These are phyloP conservation scores for Umbellularia californica DNA, from an alignment of 164 flowering plant species.

Conservation along the genomic window DNA sequence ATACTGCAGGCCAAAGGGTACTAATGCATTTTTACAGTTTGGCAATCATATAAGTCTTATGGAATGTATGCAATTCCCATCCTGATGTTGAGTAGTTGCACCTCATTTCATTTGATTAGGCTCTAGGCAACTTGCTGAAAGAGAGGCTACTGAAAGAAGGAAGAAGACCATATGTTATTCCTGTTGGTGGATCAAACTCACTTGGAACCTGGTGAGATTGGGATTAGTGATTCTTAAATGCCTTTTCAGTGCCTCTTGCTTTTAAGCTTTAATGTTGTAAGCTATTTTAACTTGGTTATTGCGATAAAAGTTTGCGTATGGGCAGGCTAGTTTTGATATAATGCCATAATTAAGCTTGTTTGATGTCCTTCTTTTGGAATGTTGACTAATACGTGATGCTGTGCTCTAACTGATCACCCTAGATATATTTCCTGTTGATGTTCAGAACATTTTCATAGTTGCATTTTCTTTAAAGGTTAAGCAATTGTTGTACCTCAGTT, in stretches of 20 bases:
- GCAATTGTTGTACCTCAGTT: no score
- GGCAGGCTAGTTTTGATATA: no score
- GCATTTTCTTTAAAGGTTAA: no score
- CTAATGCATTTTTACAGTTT: not conserved
- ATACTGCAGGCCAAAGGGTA: not conserved
- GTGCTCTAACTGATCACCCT: no score
- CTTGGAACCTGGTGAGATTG: constrained; percentile 74
- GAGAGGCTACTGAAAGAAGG: constrained; percentile 78
- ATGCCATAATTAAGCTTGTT: not conserved
- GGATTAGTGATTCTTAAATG: not conserved
- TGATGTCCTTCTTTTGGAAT: not conserved
- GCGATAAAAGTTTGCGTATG: not conserved
- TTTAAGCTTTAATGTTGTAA: not conserved
- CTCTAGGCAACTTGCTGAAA: constrained; percentile 64
- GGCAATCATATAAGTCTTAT: not conserved
- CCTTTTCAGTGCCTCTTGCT: not conserved
- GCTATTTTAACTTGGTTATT: not conserved
- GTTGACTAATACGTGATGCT: no score
- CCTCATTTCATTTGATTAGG: constrained; percentile 30
- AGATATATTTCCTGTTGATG: no score
- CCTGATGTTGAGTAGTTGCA: not conserved
- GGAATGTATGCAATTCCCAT: constrained; percentile 1
- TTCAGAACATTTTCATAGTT: no score
- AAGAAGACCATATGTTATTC: constrained; percentile 91
- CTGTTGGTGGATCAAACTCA: constrained; percentile 97